These are phyloP conservation scores for Cyclospora cayetanensis DNA, from an alignment of 169 alveolate species.

Conservation along the genomic window DNA sequence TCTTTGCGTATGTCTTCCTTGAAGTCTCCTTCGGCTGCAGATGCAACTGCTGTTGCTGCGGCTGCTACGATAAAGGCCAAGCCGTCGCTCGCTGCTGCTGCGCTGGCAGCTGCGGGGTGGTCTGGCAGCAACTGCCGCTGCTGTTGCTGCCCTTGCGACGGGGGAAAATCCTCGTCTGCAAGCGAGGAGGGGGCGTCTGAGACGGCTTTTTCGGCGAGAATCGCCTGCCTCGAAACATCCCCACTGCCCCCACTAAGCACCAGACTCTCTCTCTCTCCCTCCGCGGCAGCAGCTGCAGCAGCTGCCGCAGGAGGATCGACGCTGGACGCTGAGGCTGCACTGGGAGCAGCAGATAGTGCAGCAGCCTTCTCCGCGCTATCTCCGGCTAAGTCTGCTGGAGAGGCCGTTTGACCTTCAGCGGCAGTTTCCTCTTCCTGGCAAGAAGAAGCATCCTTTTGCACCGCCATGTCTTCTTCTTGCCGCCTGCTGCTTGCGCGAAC, in stretches of 20 bases:
- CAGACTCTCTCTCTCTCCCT: too few species aligned
- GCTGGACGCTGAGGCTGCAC: neutral
- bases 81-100: neutral
- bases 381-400: neutral
- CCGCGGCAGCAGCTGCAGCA: conserved; percentile 39
- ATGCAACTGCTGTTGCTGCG: conserved; percentile 4
- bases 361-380: neutral
- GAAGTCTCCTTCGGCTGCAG: neutral
- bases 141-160: neutral
- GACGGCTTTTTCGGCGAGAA: neutral
- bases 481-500: too few species aligned
- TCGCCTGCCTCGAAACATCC: too few species aligned
- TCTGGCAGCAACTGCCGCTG: neutral
- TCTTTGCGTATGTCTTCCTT: neutral
- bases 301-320: neutral
- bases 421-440: neutral
- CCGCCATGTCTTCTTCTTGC: too few species aligned
- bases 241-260: too few species aligned
- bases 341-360: neutral
- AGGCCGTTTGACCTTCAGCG: neutral
- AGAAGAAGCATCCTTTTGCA: too few species aligned
- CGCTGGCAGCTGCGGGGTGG: neutral
- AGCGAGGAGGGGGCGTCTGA: too few species aligned
- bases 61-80: neutral
- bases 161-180: neutral